A percentile compares a stretch with the other conserved stretches of the same genome.
These are phyloP conservation scores for Paracamarosporium sp. DNA, from an alignment of 2,329 filamentous ascomycete genomes.

Conservation along the genomic window DNA sequence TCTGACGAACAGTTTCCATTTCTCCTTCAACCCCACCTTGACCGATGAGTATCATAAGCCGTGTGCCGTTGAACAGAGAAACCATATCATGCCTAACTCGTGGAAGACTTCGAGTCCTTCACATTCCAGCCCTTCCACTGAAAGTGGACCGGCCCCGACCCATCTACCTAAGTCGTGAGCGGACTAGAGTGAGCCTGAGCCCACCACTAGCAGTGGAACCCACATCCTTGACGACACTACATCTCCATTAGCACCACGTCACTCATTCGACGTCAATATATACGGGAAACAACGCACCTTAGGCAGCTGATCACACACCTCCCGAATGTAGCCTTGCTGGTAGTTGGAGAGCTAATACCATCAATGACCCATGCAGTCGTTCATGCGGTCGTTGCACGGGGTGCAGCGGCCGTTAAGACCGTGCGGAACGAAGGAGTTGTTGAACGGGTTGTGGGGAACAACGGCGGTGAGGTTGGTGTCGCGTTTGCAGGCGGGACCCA, in stretches of 20 bases:
- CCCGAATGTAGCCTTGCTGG: background rate
- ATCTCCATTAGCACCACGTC: background rate
- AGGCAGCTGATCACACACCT: background rate
- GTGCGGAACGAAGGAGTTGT: background rate
- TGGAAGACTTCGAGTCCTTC: too few species aligned
- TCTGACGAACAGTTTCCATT: too few species aligned
- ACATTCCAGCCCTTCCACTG: too few species aligned
- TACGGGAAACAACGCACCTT: too few species aligned
- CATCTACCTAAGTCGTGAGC: background rate
- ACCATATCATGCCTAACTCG: too few species aligned
- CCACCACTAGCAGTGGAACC: background rate
- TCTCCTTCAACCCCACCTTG: too few species aligned
- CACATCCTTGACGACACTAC: background rate
- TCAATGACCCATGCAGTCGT: conserved; percentile 1
- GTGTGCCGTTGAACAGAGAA: too few species aligned
- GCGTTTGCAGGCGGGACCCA: background rate
- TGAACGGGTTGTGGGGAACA: background rate
- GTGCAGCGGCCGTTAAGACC: background rate
- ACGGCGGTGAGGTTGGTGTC: background rate
- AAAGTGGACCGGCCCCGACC: too few species aligned
- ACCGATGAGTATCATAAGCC: too few species aligned
- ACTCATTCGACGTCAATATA: too few species aligned
- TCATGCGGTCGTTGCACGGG: background rate
- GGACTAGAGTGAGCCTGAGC: background rate
- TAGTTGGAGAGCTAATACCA: background rate